Conservation (phyloP, 306 rosid genomes). For the Cicer chorassanicum region DNA sequence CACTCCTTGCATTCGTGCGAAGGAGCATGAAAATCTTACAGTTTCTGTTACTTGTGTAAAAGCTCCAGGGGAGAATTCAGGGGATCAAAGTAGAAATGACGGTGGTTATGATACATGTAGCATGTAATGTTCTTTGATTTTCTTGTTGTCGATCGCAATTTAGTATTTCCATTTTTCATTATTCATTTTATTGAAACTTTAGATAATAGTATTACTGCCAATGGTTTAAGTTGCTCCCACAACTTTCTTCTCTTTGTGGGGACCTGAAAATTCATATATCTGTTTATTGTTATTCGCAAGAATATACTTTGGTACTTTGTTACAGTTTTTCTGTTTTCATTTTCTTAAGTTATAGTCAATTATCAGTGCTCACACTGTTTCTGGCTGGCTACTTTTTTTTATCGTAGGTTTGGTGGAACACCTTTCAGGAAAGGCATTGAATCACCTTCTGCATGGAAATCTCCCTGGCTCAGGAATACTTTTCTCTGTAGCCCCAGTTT, state of each 20-base stretch:
- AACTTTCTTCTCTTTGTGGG: constrained; percentile 14
- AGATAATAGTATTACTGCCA: constrained; percentile 18
- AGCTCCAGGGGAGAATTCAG: constrained; percentile 48
- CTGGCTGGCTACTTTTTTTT: constrained; percentile 42
- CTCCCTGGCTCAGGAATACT: constrained; percentile 87
- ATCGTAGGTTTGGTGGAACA: constrained; percentile 71
- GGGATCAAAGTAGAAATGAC: constrained; percentile 55
- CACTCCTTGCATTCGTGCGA: constrained; percentile 59
- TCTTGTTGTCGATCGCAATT: constrained; percentile 16
- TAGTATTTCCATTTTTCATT: constrained; percentile 9
- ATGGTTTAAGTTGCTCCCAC: constrained; percentile 39
- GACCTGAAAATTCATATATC: not conserved
- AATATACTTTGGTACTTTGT: not conserved
- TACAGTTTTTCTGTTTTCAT: not conserved
- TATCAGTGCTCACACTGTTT: constrained; percentile 10
- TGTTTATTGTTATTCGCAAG: not conserved
- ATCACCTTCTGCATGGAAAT: constrained; percentile 96
- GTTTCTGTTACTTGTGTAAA: constrained; percentile 51
- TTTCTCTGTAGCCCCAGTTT: constrained; percentile 69
- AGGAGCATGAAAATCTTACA: constrained; percentile 56
- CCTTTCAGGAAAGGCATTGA: constrained; percentile 82
- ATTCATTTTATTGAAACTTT: constrained; percentile 9
- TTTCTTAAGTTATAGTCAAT: constrained; percentile 25
- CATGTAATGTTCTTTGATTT: constrained; percentile 67
- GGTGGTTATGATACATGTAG: constrained; percentile 52